Conservation (phyloP, 495 filamentous ascomycete genomes). For the Jackrogersella multiformis region DNA sequence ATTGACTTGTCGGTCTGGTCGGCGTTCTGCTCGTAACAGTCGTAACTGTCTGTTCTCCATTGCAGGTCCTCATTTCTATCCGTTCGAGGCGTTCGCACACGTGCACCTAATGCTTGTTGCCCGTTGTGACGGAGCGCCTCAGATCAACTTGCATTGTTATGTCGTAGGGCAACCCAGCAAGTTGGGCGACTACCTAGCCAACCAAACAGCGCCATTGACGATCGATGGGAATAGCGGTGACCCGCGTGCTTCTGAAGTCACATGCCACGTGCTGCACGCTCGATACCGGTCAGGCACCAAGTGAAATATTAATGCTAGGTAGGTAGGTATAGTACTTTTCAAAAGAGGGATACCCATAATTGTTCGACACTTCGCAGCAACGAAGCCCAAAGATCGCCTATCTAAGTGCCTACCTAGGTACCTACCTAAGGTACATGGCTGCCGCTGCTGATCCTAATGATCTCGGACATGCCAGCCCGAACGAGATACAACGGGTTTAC, state of each 20-base stretch:
- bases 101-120: conserved; percentile 32
- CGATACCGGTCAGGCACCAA: conserved; percentile 5
- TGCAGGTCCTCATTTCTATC: conserved; percentile 13
- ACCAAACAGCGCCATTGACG: conserved; percentile 12
- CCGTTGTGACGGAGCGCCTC: conserved; percentile 1
- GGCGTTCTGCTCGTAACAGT: conserved; percentile 11
- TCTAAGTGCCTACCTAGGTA: too few relatives aligned
- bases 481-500: neutral
- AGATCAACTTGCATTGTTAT: conserved; percentile 10
- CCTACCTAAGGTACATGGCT: neutral
- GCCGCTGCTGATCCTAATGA: neutral
- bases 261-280: conserved; percentile 33
- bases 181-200: conserved; percentile 3
- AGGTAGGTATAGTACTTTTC: neutral
- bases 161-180: conserved; percentile 14
- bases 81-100: conserved; percentile 27
- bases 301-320: neutral
- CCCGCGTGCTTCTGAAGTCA: conserved; percentile 37
- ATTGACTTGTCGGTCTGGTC: conserved; percentile 4
- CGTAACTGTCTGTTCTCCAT: conserved; percentile 21
- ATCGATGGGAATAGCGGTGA: conserved; percentile 37
- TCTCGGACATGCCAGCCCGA: neutral
- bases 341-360: neutral
- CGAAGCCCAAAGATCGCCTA: neutral
- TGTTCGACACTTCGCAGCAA: conserved; percentile 4